phyloP scores from a whole-genome alignment of 805 yeast species.

The Nakazawaea ernobii region DNA sequence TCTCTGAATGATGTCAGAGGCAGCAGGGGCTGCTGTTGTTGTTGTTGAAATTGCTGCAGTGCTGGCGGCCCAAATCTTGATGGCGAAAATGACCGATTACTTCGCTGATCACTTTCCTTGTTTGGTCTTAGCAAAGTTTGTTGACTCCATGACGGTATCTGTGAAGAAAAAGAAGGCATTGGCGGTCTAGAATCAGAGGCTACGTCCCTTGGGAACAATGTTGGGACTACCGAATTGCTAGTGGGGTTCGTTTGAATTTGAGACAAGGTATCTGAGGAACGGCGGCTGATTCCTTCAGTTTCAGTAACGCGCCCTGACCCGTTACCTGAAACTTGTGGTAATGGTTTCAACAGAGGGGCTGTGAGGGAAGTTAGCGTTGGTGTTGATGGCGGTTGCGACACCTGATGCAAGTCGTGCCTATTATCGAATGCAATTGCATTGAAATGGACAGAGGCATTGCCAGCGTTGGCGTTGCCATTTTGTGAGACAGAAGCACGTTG shows the following conservation, averaged over 20 bases:
- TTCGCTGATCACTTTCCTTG: not conserved
- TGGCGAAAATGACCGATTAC: not conserved
- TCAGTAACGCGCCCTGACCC: too few species aligned
- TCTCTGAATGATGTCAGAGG: not conserved
- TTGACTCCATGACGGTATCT: not conserved
- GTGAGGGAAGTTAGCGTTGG: not conserved
- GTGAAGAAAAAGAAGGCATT: slow-evolving; percentile 1
- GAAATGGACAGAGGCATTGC: too few species aligned
- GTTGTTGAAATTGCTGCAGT: not conserved
- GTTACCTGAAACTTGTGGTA: not conserved
- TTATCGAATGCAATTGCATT: too few species aligned
- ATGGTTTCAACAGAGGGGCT: too few species aligned
- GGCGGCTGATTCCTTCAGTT: not conserved
- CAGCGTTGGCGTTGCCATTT: too few species aligned
- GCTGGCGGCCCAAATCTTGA: not conserved
- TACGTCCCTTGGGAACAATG: not conserved
- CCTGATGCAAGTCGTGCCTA: too few species aligned
- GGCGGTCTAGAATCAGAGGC: not conserved
- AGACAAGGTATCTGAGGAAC: too few species aligned
- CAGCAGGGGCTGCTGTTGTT: not conserved
- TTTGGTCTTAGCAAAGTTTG: not conserved
- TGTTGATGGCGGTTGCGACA: not conserved
- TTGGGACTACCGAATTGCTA: not conserved
- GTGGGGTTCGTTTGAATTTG: not conserved
- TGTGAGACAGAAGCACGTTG: too few species aligned